Conservation (phyloP, 1,139 yeast species). For the Arxiozyma slooffiae region DNA sequence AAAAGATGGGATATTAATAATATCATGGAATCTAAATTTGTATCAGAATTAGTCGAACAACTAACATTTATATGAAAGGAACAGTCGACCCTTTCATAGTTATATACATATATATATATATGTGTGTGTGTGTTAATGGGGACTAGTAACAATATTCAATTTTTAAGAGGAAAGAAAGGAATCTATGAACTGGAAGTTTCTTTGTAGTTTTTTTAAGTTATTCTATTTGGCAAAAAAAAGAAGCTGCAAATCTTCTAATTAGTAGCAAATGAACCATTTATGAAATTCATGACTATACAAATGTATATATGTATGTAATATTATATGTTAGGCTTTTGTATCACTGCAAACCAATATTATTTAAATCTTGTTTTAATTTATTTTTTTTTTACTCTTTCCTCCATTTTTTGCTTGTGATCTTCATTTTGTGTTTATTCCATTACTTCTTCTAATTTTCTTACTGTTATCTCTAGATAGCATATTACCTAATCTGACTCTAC, state of each 20-base stretch:
- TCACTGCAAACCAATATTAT: not conserved
- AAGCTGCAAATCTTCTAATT: not conserved
- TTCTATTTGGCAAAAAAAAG: no score
- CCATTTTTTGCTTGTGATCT: conserved; percentile 3
- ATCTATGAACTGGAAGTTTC: no score
- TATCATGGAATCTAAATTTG: conserved; percentile 33
- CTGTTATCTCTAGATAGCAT: conserved; percentile 18
- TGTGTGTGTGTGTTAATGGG: not conserved
- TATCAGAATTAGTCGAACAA: conserved; percentile 13
- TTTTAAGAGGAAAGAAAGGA: no score
- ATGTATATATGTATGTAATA: no score
- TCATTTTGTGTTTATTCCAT: conserved; percentile 5
- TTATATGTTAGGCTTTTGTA: not conserved
- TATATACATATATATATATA: not conserved
- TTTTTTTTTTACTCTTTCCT: conserved; percentile 6
- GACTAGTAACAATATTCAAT: not conserved
- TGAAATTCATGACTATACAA: no score
- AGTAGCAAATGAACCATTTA: no score
- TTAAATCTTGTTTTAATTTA: not conserved
- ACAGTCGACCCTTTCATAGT: not conserved
- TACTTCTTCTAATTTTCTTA: conserved; percentile 5
- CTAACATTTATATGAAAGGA: conserved; percentile 3
- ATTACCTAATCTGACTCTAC: conserved; percentile 29
- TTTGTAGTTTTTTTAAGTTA: not conserved
- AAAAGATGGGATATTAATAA: conserved; percentile 37